Percentiles rank a stretch among this genome's conserved stretches.
phyloP scores from a whole-genome alignment of 2,329 filamentous ascomycete genomes.

The Sclerotinia sclerotiorum region DNA sequence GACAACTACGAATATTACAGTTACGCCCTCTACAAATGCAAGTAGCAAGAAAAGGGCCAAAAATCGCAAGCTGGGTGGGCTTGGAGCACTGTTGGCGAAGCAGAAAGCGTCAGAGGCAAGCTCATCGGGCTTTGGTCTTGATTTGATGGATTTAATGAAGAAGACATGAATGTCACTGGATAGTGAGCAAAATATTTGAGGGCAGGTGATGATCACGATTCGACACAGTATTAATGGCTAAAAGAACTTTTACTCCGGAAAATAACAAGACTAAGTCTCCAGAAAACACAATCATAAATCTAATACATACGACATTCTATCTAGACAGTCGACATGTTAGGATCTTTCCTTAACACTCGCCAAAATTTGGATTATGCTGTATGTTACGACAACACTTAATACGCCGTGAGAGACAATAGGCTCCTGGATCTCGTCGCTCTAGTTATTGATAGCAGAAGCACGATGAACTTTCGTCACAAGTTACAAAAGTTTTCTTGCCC shows the following conservation, averaged over 20 bases:
- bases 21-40: conserved; percentile 48
- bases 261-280: background rate
- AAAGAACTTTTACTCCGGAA: background rate
- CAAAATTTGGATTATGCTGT: background rate
- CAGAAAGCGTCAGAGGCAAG: conserved; percentile 31
- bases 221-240: background rate
- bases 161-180: conserved; percentile 29
- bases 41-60: conserved; percentile 66
- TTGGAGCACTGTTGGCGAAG: conserved; percentile 59
- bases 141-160: conserved; percentile 46
- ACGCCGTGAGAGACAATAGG: background rate
- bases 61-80: conserved; percentile 58
- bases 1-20: conserved; percentile 29
- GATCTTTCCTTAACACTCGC: background rate
- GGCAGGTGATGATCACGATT: background rate
- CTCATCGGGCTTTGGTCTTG: conserved; percentile 38
- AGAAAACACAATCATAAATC: background rate
- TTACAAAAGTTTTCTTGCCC: background rate
- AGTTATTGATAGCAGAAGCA: background rate
- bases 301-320: background rate
- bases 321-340: background rate
- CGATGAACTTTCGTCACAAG: no score
- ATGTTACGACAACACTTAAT: background rate
- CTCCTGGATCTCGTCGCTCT: background rate
- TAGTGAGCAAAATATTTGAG: background rate